Evolutionary conservation across 495 filamentous ascomycete species (phyloP), one percentile per base, ranked within the genome.

Genomic region (Penicillium fimorum): DNA sequence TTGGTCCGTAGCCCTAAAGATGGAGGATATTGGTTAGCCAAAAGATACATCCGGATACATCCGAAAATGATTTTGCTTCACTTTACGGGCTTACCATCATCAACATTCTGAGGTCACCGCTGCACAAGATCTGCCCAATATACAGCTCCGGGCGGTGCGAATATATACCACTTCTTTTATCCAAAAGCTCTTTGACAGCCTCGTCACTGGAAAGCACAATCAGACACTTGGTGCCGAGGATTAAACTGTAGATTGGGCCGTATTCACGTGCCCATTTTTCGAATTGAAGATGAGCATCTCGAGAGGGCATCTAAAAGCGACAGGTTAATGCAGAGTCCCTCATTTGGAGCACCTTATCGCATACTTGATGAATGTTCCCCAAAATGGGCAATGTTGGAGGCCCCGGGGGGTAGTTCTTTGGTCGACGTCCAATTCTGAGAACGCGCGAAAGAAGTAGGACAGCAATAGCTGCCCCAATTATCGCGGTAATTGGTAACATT

Each of bases 191-290:
- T 20, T 79, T 69, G 15, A 84, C 81, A 5, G 84, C 71, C 24
- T 77, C 65, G 30, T 84, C 82, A 8, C 76, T 79, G 0, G 81
- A 82, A 30, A 88, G 80, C 67, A 85, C 81, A 38, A 88, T 81
- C 47, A 84, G 75, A 17, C 75, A 75, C 42, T 71, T 73, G 12
- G 82, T 82, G 32, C 81, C 83, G 12, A 85, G 76, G 46, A 82
- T 71, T 17, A 81, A 73, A 56, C 83, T 74, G 62, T 84, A 87
- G 40, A 89, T 81, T 4, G 83, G 81, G 0, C 85, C 86, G 60
- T 85, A 87, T 55, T 78, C 65, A 44, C 82, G 75, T 41, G 76
- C 76, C 86, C 85, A 89, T 58, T 83, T 79, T 40, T 82, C 72
- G 52, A 87, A 84, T 62, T 86, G 70, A 5, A 64, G 53, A 49